Conservation (phyloP, 2,329 filamentous ascomycete species). For the Claviceps fusiformis region DNA sequence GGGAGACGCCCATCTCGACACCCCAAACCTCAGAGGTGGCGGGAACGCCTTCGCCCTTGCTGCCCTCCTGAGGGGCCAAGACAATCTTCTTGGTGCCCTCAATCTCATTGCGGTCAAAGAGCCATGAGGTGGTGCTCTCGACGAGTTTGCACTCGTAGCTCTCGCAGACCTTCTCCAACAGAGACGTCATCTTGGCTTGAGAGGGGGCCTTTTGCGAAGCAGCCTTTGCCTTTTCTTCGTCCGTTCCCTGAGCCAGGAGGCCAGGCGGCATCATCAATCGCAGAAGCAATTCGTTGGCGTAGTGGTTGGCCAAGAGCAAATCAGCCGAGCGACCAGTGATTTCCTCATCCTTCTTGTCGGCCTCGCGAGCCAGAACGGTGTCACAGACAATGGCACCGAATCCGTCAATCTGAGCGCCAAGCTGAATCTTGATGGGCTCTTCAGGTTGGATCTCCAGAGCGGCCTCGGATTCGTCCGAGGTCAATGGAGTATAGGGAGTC, state of each 20-base stretch:
- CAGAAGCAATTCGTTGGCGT: conserved; percentile 88
- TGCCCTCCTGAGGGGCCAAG: conserved; percentile 68
- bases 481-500: conserved; percentile 90
- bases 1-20: conserved; percentile 85
- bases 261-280: conserved; percentile 87
- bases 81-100: conserved; percentile 98
- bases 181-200: conserved; percentile 71
- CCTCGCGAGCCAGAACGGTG: conserved; percentile 60
- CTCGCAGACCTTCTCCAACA: conserved; percentile 86
- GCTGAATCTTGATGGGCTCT: conserved; percentile 91
- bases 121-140: conserved; percentile 96
- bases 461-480: conserved; percentile 76
- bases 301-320: conserved; percentile 79
- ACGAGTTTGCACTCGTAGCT: conserved; percentile 84
- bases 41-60: conserved; percentile 79
- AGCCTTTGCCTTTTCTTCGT: conserved; percentile 93
- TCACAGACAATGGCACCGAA: conserved; percentile 95
- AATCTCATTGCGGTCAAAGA: conserved; percentile 94
- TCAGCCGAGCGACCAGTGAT: conserved; percentile 72
- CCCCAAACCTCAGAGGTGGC: conserved; percentile 94
- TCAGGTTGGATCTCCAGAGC: conserved; percentile 64
- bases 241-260: conserved; percentile 64
- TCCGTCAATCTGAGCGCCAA: conserved; percentile 97
- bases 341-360: conserved; percentile 46
- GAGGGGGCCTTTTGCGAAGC: conserved; percentile 68